These are phyloP conservation scores for Ogataea haglerorum DNA, from an alignment of 805 yeast genomes.

Conservation along the genomic window DNA sequence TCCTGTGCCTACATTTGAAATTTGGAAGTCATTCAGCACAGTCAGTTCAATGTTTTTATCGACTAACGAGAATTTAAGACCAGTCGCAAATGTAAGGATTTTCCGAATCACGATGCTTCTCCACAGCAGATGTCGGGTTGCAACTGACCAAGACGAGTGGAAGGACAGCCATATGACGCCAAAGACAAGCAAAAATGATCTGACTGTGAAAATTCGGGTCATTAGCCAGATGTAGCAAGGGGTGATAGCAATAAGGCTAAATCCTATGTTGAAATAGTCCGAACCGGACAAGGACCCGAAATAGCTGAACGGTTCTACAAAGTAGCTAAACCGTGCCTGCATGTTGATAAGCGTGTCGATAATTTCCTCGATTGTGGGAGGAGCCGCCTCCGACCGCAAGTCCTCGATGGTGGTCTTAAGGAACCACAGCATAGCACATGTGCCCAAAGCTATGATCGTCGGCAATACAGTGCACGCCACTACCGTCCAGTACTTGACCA, in stretches of 20 bases:
- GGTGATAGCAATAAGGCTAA: conserved; percentile 36
- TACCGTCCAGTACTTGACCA: conserved; percentile 43
- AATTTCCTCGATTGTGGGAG: conserved; percentile 54
- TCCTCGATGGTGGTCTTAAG: conserved; percentile 41
- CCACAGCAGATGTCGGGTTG: conserved; percentile 46
- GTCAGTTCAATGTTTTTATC: conserved; percentile 18
- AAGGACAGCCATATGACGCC: conserved; percentile 41
- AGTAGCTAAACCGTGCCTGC: conserved; percentile 38
- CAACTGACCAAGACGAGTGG: conserved; percentile 47
- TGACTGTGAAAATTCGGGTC: conserved; percentile 33
- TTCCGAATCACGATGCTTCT: conserved; percentile 43
- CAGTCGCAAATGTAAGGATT: conserved; percentile 40
- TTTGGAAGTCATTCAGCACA: conserved; percentile 9
- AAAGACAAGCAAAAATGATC: conserved; percentile 30
- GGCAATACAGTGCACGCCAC: conserved; percentile 40
- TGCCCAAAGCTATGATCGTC: conserved; percentile 32
- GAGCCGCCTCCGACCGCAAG: conserved; percentile 24
- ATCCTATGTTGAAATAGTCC: conserved; percentile 32
- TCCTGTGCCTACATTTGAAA: conserved; percentile 26
- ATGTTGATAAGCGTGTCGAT: conserved; percentile 46
- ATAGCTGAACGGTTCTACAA: conserved; percentile 36
- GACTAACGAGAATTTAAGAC: conserved; percentile 28
- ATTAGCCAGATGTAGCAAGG: conserved; percentile 43
- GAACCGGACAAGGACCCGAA: conserved; percentile 8
- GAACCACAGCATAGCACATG: conserved; percentile 44